Base-by-base conservation (phyloP, 116 monocot genomes). In the Iris pallida region DNA sequence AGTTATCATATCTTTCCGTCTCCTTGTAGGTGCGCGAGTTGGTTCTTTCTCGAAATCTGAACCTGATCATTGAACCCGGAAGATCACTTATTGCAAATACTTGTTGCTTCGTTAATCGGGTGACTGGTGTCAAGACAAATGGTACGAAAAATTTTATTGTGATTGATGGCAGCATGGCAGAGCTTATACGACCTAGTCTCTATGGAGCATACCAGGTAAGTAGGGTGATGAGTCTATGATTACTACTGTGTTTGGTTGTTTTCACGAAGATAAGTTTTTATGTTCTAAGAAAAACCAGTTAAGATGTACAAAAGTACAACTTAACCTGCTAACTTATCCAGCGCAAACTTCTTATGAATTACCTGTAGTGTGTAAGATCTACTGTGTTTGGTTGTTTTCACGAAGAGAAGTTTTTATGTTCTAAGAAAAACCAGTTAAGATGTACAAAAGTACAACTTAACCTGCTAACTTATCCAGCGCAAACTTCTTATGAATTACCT, bases 191-290 rank as follows among this genome's bases (percentile, higher is more conserved):
- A 4, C 98, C 93, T 43, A 98, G 98, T 80, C 83, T 98, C 14
- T 98, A 98, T 80, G 93, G 87, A 3, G 90, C 94, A 46, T 94
- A 94, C 64, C 94, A 94, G 89, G 94, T 94, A 79, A 48, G 20
- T 61, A 20, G 12, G 0, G 17, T 40, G 42, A 64, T 13, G 13
- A 2, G 49, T 7, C 49, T 30, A 30, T 3, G 30, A 30, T 30
- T 30, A 30, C 30, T 30, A 30, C 30, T 30, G n/a, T 30, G 30
- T 30, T 30, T 30, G 30, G 30, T 30, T 30, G 30, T 30, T 30
- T 30, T 30, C 30, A 30, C 30, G 2, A 30, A 30, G 30, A 30
- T 30, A 30, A 0, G 30, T 30, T 30, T 30, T 30, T 30, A 3
- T 30, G 30, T 30, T 30, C 30, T 30, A 30, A 30, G 30, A 30